Conservation (phyloP, 2,329 filamentous ascomycete genomes). For the Diaporthe amygdali region DNA sequence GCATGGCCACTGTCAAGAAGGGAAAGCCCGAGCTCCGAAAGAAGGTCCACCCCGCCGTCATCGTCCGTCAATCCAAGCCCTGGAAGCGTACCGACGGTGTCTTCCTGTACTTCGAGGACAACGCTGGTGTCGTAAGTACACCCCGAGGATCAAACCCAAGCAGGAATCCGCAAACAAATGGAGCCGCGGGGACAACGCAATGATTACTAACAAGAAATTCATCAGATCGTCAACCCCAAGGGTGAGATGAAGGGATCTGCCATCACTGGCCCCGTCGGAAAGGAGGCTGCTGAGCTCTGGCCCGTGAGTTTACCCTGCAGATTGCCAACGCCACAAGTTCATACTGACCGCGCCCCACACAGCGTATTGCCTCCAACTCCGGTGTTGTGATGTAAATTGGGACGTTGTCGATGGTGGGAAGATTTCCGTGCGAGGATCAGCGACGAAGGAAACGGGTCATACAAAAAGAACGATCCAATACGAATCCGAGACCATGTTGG, state of each 20-base stretch:
- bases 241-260: constrained; percentile 99
- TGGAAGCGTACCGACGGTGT: constrained; percentile 99
- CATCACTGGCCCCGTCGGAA: constrained; percentile 97
- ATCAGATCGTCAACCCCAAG: constrained; percentile 99
- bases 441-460: constrained; percentile 31
- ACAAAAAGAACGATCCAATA: constrained; percentile 19
- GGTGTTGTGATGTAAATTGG: constrained; percentile 97
- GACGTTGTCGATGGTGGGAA: constrained; percentile 20
- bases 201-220: constrained; percentile 39
- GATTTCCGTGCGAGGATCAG: constrained; percentile 24
- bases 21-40: constrained; percentile 99
- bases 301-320: constrained; percentile 64
- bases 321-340: constrained; percentile 43
- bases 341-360: not conserved
- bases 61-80: constrained; percentile 98
- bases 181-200: not conserved
- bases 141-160: not conserved
- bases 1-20: constrained; percentile 99
- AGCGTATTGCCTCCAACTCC: constrained; percentile 98
- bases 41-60: constrained; percentile 99
- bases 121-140: constrained; percentile 91
- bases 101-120: constrained; percentile 99
- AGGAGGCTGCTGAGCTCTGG: constrained; percentile 99
- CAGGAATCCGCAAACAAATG: not conserved
- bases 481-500: constrained; percentile 28